A percentile compares a stretch with the other conserved stretches of the same genome.
Conservation (phyloP, 257 asterid species). For the Solanum raphanifolium region DNA sequence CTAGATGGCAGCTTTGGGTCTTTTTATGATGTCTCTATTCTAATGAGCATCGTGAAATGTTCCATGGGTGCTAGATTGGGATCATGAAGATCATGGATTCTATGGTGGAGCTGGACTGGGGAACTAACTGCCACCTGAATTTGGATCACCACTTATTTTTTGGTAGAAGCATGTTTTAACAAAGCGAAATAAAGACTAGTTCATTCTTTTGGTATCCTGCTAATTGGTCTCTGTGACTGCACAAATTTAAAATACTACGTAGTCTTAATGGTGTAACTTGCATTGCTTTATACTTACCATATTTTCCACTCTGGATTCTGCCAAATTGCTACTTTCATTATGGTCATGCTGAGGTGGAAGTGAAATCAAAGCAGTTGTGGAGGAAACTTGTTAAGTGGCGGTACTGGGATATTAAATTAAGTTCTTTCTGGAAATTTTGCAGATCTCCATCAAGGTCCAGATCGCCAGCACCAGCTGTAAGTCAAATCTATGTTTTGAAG, state of each 20-base stretch:
- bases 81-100: slow-evolving; percentile 75
- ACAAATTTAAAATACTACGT: slow-evolving; percentile 6
- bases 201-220: slow-evolving; percentile 39
- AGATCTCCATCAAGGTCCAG: slow-evolving; percentile 98
- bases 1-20: slow-evolving; percentile 62
- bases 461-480: slow-evolving; percentile 86
- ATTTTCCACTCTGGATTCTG: slow-evolving; percentile 7
- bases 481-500: slow-evolving; percentile 16
- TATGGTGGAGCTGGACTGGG: slow-evolving; percentile 71
- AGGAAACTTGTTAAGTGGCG: slow-evolving; percentile 70
- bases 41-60: slow-evolving; percentile 71
- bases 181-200: neutral
- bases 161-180: slow-evolving; percentile 20
- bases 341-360: slow-evolving; percentile 67
- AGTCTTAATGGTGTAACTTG: slow-evolving; percentile 27
- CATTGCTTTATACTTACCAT: slow-evolving; percentile 16
- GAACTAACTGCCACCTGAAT: slow-evolving; percentile 51
- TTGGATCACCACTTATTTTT: slow-evolving; percentile 42
- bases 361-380: slow-evolving; percentile 85
- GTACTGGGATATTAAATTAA: slow-evolving; percentile 77
- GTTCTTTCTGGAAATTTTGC: slow-evolving; percentile 98
- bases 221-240: slow-evolving; percentile 22
- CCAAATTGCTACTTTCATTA: slow-evolving; percentile 40
- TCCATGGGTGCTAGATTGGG: slow-evolving; percentile 87
- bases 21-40: slow-evolving; percentile 65